phyloP scores from a whole-genome alignment of 495 filamentous ascomycete species.

The Penicillium odoratum region DNA sequence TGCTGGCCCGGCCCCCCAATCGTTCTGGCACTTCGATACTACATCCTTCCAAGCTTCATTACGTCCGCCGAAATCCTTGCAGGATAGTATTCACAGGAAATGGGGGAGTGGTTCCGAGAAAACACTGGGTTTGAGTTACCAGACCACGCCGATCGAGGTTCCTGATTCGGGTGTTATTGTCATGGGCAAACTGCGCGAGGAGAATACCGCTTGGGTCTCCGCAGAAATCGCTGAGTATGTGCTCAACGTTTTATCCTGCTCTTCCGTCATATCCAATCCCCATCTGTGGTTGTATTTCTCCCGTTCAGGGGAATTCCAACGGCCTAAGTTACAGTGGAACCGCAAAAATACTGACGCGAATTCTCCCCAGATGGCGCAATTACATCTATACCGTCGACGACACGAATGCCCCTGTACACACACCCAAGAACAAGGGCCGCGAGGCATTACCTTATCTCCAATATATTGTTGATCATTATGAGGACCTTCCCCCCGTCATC shows the following conservation, averaged over 20 bases:
- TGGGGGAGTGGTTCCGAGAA: constrained; percentile 23
- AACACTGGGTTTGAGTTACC: constrained; percentile 21
- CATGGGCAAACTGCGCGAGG: constrained; percentile 38
- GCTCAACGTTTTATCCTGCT: not conserved
- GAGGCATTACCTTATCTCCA: constrained; percentile 51
- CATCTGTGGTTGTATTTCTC: not conserved
- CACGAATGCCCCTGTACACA: constrained; percentile 34
- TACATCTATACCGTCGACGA: constrained; percentile 50
- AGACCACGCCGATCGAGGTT: constrained; percentile 35
- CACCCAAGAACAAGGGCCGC: constrained; percentile 48
- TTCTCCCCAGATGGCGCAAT: constrained; percentile 39
- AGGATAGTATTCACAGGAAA: constrained; percentile 26
- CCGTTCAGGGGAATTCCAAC: not conserved
- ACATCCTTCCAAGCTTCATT: constrained; percentile 22
- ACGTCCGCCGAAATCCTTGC: constrained; percentile 10
- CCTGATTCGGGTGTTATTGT: constrained; percentile 45
- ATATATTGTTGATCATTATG: constrained; percentile 49
- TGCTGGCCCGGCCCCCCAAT: constrained; percentile 24
- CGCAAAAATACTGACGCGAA: constrained; percentile 13
- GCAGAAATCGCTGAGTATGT: constrained; percentile 44
- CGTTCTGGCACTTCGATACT: constrained; percentile 35
- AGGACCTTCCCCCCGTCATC: constrained; percentile 41
- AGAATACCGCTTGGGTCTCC: constrained; percentile 44
- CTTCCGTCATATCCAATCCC: constrained; percentile 1
- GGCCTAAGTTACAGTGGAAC: not conserved